These are phyloP conservation scores for Kregervanrija delftensis DNA, from an alignment of 805 yeast species.

Conservation along the genomic window DNA sequence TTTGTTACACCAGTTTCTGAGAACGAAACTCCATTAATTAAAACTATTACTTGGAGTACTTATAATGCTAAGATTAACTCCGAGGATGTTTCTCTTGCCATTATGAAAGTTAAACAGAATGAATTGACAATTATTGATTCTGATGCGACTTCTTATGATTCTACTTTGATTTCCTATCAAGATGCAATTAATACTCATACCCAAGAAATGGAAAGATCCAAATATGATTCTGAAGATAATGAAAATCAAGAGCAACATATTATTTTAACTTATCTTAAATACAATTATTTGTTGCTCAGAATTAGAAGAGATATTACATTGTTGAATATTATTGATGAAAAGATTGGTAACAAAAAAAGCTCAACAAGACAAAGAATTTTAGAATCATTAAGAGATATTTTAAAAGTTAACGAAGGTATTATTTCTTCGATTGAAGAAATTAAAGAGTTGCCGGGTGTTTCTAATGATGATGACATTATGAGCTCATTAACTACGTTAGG, in stretches of 20 bases:
- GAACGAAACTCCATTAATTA: constrained; percentile 15
- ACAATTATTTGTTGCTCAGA: constrained; percentile 56
- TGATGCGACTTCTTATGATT: constrained; percentile 47
- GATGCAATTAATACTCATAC: constrained; percentile 58
- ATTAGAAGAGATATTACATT: constrained; percentile 64
- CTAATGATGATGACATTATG: constrained; percentile 67
- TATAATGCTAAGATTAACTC: constrained; percentile 58
- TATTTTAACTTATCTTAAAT: constrained; percentile 67
- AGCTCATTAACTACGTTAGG: constrained; percentile 46
- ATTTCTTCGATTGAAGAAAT: constrained; percentile 49
- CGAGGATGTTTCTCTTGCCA: constrained; percentile 61
- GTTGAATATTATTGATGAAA: constrained; percentile 26
- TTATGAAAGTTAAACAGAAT: constrained; percentile 35
- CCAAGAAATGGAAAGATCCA: constrained; percentile 42
- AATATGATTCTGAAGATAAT: constrained; percentile 39
- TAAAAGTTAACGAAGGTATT: constrained; percentile 46
- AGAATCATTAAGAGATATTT: constrained; percentile 33
- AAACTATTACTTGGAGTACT: constrained; percentile 41
- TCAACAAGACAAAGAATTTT: constrained; percentile 21
- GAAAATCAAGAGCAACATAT: constrained; percentile 68
- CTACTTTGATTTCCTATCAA: constrained; percentile 57
- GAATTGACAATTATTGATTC: constrained; percentile 25
- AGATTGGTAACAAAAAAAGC: constrained; percentile 13
- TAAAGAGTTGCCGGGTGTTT: constrained; percentile 85
- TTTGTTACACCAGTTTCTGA: constrained; percentile 28